Conservation (phyloP, 305 asterid genomes). For the Ilex paraguariensis region DNA sequence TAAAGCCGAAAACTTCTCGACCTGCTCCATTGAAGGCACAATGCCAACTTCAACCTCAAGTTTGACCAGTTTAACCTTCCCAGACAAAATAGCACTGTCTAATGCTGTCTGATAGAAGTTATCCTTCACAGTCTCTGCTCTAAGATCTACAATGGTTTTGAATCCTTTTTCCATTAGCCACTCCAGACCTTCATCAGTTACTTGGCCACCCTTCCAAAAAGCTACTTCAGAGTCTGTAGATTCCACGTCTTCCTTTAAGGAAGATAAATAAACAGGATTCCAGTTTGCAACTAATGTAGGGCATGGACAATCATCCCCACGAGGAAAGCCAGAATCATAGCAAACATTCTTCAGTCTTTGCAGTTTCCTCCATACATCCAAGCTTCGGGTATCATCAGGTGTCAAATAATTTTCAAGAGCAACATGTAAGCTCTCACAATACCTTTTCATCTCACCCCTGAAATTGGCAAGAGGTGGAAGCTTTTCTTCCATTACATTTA, state of each 20-base stretch:
- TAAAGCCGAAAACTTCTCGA: conserved; percentile 58
- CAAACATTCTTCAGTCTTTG: conserved; percentile 85
- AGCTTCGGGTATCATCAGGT: conserved; percentile 74
- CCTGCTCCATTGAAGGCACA: conserved; percentile 77
- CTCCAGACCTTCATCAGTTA: conserved; percentile 81
- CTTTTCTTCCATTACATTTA: conserved; percentile 48
- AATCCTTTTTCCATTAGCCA: conserved; percentile 89
- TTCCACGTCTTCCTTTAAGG: conserved; percentile 44
- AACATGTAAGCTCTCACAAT: conserved; percentile 92
- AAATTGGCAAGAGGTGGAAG: conserved; percentile 90
- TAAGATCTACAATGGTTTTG: conserved; percentile 80
- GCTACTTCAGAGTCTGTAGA: conserved; percentile 43
- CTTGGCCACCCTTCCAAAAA: conserved; percentile 96
- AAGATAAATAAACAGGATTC: conserved; percentile 55
- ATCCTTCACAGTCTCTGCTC: conserved; percentile 90
- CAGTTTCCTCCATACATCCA: conserved; percentile 84
- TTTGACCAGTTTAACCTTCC: conserved; percentile 61
- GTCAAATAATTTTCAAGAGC: conserved; percentile 77
- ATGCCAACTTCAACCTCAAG: conserved; percentile 86
- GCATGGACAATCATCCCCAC: conserved; percentile 67
- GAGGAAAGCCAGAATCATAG: conserved; percentile 86
- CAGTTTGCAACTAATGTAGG: conserved; percentile 88
- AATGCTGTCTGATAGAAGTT: conserved; percentile 58
- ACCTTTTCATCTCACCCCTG: conserved; percentile 94
- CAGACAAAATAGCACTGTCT: conserved; percentile 43